phyloP scores from a whole-genome alignment of 108 stramenopile genomes.

The Nannochloropsis oceanica region DNA sequence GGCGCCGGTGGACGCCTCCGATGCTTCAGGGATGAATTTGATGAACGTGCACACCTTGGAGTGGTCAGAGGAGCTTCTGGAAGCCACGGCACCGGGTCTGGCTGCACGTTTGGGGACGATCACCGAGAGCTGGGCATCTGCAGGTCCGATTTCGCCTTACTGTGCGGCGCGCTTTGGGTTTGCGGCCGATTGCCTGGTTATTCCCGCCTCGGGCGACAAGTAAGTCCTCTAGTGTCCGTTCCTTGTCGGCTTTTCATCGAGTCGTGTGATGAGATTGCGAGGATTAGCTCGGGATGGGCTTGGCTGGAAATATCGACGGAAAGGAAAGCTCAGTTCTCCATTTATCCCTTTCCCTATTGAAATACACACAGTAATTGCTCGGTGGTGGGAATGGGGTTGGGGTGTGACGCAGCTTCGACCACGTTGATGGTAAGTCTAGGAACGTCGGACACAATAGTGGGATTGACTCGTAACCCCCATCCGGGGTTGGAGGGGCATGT shows the following conservation, averaged over 20 bases:
- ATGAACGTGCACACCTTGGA: constrained; percentile 15
- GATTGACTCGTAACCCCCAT: constrained; percentile 5
- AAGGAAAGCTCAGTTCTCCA: not conserved
- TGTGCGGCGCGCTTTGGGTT: not conserved
- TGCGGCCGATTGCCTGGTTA: not conserved
- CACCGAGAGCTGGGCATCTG: not conserved
- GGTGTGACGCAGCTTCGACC: not conserved
- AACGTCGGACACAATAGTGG: constrained; percentile 29
- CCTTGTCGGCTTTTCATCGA: not conserved
- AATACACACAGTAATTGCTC: constrained; percentile 14
- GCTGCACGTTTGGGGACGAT: constrained; percentile 1
- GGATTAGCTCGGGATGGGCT: not conserved
- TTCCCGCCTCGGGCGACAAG: not conserved
- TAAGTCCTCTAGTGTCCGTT: not conserved
- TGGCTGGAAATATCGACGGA: not conserved
- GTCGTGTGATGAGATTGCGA: not conserved
- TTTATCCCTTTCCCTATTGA: not conserved
- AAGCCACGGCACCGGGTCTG: constrained; percentile 14
- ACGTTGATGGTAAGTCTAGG: constrained; percentile 24
- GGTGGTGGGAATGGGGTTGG: constrained; percentile 10
- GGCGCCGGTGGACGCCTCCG: constrained; percentile 21
- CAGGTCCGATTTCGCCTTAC: not conserved
- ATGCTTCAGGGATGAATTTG: constrained; percentile 35
- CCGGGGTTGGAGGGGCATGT: constrained; percentile 26
- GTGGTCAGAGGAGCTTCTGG: constrained; percentile 8